Base-by-base conservation (phyloP, 192 early-diverging fungal genomes). In the Dimargaris xerosporica region DNA sequence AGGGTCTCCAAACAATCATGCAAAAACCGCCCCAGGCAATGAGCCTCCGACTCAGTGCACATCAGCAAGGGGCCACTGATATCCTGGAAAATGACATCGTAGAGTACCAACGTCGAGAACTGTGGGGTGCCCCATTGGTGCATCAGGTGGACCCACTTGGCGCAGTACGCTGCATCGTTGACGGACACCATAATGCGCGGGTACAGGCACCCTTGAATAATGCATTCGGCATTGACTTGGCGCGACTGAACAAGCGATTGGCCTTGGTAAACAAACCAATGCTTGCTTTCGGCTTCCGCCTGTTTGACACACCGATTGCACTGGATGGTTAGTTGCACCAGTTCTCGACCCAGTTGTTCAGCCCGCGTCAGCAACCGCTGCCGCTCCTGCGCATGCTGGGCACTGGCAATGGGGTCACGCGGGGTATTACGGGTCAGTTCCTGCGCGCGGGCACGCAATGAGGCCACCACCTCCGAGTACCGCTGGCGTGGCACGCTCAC, bases 151-250 rank as follows among this genome's bases (percentile, higher is more conserved):
- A 89, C 73, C 65, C 90, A 88, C 64, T 85, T 80, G 10, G 87
- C 85, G 34, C 82, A 84, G 67, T 75, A 93, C 1, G 83, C 65
- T 0, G 91, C 89, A 67, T 93, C 89, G 3, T 75, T 64, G 11
- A 75, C 71, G 2, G 86, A 89, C 3, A 80, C 71, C 10, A 81
- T 45, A 46, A 79, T 71, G 30, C 91, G 75, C 23, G 89, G 89
- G 31, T 77, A 74, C 28, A 93, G 64, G 64, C 89, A 91, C 65
- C 82, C 75, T 59, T 91, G 88, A 16, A 89, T 73, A 5, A 86
- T 66, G 17, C 69, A 66, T 0, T 63, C 64, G 34, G 77, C 71
- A 10, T 80, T 64, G 1, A 74, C 72, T 6, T 65, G 54, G 5
- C 78, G 73, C 6, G 76, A 70, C 0, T 67, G 31, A 13, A 62